phyloP scores from a whole-genome alignment of 2,329 filamentous ascomycete genomes.

The Ceratocystis cubensis region DNA sequence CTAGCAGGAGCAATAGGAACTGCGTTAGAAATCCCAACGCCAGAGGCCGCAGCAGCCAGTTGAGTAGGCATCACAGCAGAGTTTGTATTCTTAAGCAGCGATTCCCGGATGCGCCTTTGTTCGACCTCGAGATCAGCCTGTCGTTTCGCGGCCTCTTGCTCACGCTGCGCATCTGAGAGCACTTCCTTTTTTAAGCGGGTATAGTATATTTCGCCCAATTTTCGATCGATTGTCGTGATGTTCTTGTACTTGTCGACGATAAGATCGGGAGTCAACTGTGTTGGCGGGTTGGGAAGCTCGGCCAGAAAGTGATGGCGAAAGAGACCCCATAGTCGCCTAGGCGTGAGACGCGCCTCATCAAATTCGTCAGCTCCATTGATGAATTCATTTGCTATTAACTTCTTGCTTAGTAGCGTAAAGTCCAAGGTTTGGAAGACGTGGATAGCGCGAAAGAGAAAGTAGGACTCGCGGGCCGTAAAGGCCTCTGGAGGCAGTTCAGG shows the following conservation, averaged over 20 bases:
- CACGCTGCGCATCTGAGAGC: conserved; percentile 17
- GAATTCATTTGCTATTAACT: conserved; percentile 60
- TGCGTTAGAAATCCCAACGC: conserved; percentile 10
- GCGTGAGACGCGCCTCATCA: conserved; percentile 59
- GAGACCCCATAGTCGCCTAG: conserved; percentile 65
- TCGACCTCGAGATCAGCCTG: conserved; percentile 15
- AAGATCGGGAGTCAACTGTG: conserved; percentile 16
- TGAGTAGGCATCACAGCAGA: conserved; percentile 11
- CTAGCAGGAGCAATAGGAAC: conserved; percentile 16
- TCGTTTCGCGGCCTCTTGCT: conserved; percentile 13
- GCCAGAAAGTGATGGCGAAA: conserved; percentile 67
- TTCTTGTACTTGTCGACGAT: conserved; percentile 18
- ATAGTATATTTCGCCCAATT: conserved; percentile 19
- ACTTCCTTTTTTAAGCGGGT: conserved; percentile 19
- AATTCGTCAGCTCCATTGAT: conserved; percentile 59
- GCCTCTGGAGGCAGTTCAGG: conserved; percentile 26
- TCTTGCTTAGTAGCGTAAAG: conserved; percentile 60
- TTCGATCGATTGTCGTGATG: conserved; percentile 17
- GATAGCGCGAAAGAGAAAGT: conserved; percentile 73
- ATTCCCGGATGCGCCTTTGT: conserved; percentile 17
- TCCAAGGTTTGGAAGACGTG: conserved; percentile 52
- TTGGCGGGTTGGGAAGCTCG: conserved; percentile 37
- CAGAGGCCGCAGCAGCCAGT: conserved; percentile 15
- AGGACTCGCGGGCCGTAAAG: conserved; percentile 75
- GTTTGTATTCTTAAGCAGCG: conserved; percentile 11